Evolutionary conservation across 495 filamentous ascomycete genomes (phyloP).

Genomic region (Penicillium malachiteum): DNA sequence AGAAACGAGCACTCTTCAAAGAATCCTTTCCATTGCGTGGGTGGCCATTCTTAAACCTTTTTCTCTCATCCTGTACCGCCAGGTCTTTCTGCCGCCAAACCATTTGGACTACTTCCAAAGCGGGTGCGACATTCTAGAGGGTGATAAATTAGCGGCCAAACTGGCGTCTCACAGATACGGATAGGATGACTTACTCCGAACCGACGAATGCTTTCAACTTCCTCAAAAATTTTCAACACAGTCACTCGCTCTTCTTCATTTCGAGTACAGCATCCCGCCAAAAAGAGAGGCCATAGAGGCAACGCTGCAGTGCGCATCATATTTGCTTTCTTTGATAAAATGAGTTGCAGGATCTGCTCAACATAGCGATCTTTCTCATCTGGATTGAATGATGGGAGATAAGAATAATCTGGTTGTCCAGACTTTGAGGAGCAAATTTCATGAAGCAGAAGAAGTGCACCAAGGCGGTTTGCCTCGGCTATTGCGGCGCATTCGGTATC

Average conservation of each 20-base stretch:
- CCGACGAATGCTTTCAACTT: slow-evolving; percentile 9
- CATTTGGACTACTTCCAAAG: slow-evolving; percentile 29
- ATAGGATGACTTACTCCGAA: slow-evolving; percentile 13
- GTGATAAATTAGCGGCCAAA: not conserved
- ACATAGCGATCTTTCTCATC: slow-evolving; percentile 13
- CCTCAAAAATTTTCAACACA: slow-evolving; percentile 22
- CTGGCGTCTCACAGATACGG: no score
- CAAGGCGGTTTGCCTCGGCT: slow-evolving; percentile 26
- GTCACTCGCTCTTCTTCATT: slow-evolving; percentile 19
- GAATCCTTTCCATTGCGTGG: not conserved
- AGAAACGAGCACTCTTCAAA: slow-evolving; percentile 21
- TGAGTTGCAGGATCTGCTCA: slow-evolving; percentile 10
- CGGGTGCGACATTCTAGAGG: slow-evolving; percentile 31
- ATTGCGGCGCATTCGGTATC: slow-evolving; percentile 20
- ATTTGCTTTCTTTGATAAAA: slow-evolving; percentile 14
- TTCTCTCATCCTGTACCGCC: slow-evolving; percentile 23
- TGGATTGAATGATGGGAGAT: not conserved
- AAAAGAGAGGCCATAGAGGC: slow-evolving; percentile 27
- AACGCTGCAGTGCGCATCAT: slow-evolving; percentile 25
- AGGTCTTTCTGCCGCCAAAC: slow-evolving; percentile 25
- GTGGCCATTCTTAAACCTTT: slow-evolving; percentile 6
- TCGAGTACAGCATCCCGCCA: slow-evolving; percentile 25
- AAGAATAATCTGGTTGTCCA: not conserved
- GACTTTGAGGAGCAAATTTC: slow-evolving; percentile 18
- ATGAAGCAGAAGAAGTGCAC: slow-evolving; percentile 23